A percentile compares a stretch with the other conserved stretches of the same genome.
These are phyloP conservation scores for Xanthoconium separans DNA, from an alignment of 1,284 basidiomycete species.

Conservation along the genomic window DNA sequence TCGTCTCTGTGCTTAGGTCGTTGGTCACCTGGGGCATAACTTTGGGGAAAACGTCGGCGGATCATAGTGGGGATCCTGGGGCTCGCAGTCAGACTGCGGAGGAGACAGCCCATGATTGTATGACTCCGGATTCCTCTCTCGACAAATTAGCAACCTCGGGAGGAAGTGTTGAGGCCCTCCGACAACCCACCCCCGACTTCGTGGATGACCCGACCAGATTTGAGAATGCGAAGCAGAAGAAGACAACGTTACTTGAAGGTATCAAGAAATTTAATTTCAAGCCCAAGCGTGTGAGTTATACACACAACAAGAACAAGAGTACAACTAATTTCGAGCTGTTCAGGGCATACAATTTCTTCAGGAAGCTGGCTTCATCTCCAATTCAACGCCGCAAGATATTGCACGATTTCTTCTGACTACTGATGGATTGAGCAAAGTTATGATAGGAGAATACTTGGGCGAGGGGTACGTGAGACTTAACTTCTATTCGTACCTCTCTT, in stretches of 20 bases:
- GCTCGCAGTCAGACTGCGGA: conserved; percentile 49
- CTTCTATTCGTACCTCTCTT: not conserved
- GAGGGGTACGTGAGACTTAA: conserved; percentile 71
- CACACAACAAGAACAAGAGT: not conserved
- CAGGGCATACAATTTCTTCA: conserved; percentile 89
- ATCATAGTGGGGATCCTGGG: conserved; percentile 41
- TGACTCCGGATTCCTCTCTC: conserved; percentile 53
- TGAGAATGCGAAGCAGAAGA: conserved; percentile 96
- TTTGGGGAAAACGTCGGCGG: conserved; percentile 48
- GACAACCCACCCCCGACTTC: conserved; percentile 73
- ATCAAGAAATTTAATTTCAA: conserved; percentile 99
- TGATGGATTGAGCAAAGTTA: conserved; percentile 92
- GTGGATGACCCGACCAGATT: conserved; percentile 90
- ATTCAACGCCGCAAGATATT: conserved; percentile 75
- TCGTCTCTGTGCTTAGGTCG: conserved; percentile 84
- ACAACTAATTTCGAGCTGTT: conserved; percentile 5
- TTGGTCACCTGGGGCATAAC: conserved; percentile 87
- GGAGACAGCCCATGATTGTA: conserved; percentile 48
- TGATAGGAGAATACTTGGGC: conserved; percentile 98
- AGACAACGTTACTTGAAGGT: conserved; percentile 93
- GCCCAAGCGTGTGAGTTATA: conserved; percentile 74
- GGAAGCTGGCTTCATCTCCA: conserved; percentile 87
- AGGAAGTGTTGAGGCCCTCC: conserved; percentile 50
- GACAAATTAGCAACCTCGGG: conserved; percentile 47
- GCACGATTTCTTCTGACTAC: conserved; percentile 87